Evolutionary conservation across 352 stramenopile species (phyloP).

Genomic region (Pythium apleroticum): DNA sequence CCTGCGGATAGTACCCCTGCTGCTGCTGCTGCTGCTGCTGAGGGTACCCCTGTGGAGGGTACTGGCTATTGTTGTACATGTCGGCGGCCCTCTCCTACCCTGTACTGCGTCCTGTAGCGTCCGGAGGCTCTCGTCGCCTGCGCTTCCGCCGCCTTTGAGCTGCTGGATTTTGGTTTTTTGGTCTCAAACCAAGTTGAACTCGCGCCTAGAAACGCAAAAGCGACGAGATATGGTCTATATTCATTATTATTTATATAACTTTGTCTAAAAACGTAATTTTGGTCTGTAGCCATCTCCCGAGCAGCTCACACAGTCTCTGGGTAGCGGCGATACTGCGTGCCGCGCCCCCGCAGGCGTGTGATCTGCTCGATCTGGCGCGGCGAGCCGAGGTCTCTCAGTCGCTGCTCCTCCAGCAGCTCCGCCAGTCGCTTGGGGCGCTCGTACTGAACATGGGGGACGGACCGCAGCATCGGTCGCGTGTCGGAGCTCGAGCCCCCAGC

Average conservation of each 20-base stretch:
- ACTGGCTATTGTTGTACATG: slow-evolving; percentile 31
- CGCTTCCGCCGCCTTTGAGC: background rate
- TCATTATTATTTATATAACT: background rate
- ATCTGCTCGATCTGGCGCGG: background rate
- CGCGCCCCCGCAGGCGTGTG: background rate
- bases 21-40: background rate
- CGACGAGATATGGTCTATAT: background rate
- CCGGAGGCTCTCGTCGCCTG: background rate
- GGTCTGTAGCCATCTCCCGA: slow-evolving; percentile 11
- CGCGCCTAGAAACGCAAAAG: background rate
- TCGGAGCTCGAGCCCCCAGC: background rate
- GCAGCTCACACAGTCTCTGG: background rate
- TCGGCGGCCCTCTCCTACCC: too few relatives aligned
- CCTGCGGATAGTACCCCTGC: slow-evolving; percentile 11
- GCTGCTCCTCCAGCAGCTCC: background rate
- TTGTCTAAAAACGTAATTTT: background rate
- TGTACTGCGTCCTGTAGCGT: background rate
- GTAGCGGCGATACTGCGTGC: background rate
- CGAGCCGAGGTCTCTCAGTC: background rate
- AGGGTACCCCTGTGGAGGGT: slow-evolving; percentile 12
- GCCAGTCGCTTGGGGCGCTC: background rate
- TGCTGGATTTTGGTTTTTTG: background rate
- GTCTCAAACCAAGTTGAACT: slow-evolving; percentile 1
- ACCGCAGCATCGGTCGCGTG: background rate
- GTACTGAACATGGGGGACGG: background rate